A percentile compares a stretch with the other conserved stretches of the same genome.
phyloP scores from a whole-genome alignment of 345 rosid genomes.

The Rhodamnia argentea region DNA sequence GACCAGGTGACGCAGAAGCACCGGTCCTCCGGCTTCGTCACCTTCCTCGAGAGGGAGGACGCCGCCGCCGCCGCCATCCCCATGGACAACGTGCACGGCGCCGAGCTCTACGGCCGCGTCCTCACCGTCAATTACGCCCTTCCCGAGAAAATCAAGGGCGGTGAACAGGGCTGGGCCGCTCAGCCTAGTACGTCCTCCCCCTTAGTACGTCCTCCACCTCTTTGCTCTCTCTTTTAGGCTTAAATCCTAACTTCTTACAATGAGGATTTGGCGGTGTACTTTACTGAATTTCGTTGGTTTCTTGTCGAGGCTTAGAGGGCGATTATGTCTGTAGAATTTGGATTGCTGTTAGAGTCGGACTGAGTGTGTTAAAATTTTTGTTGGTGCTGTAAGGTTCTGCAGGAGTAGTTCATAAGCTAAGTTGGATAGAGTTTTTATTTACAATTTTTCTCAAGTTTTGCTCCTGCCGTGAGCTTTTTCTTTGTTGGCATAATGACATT shows the following conservation, averaged over 20 bases:
- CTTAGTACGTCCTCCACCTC: too few relatives aligned
- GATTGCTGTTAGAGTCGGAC: background rate
- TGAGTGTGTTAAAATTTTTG: background rate
- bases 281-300: background rate
- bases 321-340: background rate
- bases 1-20: constrained; percentile 99
- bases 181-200: constrained; percentile 68
- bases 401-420: background rate
- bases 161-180: constrained; percentile 99
- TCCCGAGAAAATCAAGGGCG: constrained; percentile 95
- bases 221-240: background rate
- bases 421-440: too few relatives aligned
- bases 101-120: constrained; percentile 96
- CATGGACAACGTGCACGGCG: constrained; percentile 98
- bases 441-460: too few relatives aligned
- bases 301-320: background rate
- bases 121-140: constrained; percentile 96
- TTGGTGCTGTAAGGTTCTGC: background rate
- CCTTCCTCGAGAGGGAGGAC: constrained; percentile 84
- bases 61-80: constrained; percentile 86
- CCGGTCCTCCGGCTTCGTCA: constrained; percentile 95
- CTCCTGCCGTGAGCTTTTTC: too few relatives aligned
- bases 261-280: too few relatives aligned
- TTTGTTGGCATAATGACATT: too few relatives aligned
- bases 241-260: background rate